These are phyloP conservation scores for Aspergillus glaucus DNA, from an alignment of 2,329 filamentous ascomycete genomes.

Conservation along the genomic window DNA sequence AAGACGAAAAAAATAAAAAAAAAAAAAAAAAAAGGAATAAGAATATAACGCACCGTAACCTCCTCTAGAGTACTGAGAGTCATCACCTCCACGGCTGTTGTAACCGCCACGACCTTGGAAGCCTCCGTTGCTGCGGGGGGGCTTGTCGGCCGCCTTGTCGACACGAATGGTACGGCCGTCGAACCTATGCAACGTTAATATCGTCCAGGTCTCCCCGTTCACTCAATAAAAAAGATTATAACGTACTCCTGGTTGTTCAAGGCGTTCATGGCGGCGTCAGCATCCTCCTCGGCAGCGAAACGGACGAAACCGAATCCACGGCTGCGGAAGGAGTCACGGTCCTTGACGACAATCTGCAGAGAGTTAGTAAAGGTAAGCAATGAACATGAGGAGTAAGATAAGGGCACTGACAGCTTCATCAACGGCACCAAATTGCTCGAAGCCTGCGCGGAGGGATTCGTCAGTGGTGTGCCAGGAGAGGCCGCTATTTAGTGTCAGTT, in stretches of 20 bases:
- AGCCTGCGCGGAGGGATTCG: slow-evolving; percentile 76
- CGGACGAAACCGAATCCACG: slow-evolving; percentile 96
- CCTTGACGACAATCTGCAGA: slow-evolving; percentile 85
- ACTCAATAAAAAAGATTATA: slow-evolving; percentile 16
- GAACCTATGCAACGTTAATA: slow-evolving; percentile 54
- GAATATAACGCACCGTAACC: slow-evolving; percentile 5
- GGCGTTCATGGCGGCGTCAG: slow-evolving; percentile 35
- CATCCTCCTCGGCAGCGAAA: slow-evolving; percentile 52
- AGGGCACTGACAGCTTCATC: slow-evolving; percentile 81
- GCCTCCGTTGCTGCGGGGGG: slow-evolving; percentile 51
- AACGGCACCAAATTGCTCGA: slow-evolving; percentile 82
- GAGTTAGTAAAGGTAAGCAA: slow-evolving; percentile 11
- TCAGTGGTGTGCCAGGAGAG: slow-evolving; percentile 99
- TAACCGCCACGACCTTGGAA: slow-evolving; percentile 42
- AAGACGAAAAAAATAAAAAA: too few species aligned
- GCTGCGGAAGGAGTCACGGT: slow-evolving; percentile 92
- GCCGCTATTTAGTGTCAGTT: slow-evolving; percentile 54
- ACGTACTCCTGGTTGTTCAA: slow-evolving; percentile 63
- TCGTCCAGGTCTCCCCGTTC: neutral
- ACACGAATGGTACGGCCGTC: slow-evolving; percentile 92
- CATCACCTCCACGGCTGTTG: slow-evolving; percentile 34
- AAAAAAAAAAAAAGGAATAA: too few species aligned
- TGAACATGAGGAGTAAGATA: slow-evolving; percentile 3
- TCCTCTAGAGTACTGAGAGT: slow-evolving; percentile 22
- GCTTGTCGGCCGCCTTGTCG: slow-evolving; percentile 84